Conservation (phyloP, 768 basidiomycete genomes). For the Boletus rex-veris region DNA sequence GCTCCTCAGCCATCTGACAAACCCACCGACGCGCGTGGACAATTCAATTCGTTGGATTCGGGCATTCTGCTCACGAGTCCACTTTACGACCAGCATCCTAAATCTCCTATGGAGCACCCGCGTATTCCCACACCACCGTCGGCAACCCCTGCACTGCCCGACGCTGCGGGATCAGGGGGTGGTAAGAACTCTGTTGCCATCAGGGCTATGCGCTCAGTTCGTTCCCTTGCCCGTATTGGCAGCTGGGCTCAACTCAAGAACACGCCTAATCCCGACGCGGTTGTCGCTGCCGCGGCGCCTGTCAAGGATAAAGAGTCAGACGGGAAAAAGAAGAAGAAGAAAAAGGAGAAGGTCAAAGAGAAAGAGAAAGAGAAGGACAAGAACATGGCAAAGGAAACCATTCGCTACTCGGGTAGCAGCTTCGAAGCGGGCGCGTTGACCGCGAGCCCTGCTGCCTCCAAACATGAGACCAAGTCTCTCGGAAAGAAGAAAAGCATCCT, state of each 20-base stretch:
- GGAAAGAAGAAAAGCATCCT: slow-evolving; percentile 63
- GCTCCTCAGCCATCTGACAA: slow-evolving; percentile 44
- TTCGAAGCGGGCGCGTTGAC: slow-evolving; percentile 65
- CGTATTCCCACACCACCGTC: slow-evolving; percentile 25
- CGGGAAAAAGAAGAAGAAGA: slow-evolving; percentile 37
- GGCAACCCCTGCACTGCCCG: slow-evolving; percentile 38
- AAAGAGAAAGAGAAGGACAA: slow-evolving; percentile 16
- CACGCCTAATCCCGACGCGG: slow-evolving; percentile 31
- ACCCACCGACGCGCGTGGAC: slow-evolving; percentile 38
- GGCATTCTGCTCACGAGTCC: slow-evolving; percentile 34
- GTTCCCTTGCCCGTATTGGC: slow-evolving; percentile 66
- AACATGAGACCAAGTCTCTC: slow-evolving; percentile 31
- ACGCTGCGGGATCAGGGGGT: slow-evolving; percentile 17
- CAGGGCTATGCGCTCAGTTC: slow-evolving; percentile 74
- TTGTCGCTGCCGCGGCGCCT: slow-evolving; percentile 24
- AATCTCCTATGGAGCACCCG: slow-evolving; percentile 8
- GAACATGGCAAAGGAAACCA: slow-evolving; percentile 32
- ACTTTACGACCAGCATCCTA: slow-evolving; percentile 11
- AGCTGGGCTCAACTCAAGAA: slow-evolving; percentile 64
- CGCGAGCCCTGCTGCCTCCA: slow-evolving; percentile 31
- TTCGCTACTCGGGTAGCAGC: slow-evolving; percentile 54
- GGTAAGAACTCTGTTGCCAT: slow-evolving; percentile 65
- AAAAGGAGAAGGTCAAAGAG: slow-evolving; percentile 38
- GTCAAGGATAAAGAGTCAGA: slow-evolving; percentile 30
- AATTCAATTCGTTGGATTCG: slow-evolving; percentile 65